Evolutionary conservation across 345 rosid genomes (phyloP).

Genomic region (Diplotaxis tenuifolia): DNA sequence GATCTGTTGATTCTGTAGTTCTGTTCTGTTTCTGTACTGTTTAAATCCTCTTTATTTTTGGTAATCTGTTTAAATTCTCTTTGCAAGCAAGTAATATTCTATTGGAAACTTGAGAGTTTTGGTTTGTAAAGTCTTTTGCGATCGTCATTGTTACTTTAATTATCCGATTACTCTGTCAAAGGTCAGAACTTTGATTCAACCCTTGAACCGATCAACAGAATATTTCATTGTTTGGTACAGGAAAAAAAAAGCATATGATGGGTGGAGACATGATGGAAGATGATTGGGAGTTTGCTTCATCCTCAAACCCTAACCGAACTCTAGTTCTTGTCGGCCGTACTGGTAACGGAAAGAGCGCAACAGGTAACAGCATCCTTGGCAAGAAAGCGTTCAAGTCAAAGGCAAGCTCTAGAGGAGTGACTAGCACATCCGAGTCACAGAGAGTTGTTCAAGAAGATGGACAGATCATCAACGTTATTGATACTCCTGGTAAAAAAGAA

Average conservation of each 20-base stretch:
- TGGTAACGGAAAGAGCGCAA: constrained; percentile 92
- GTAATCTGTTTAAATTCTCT: neutral
- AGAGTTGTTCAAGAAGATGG: constrained; percentile 54
- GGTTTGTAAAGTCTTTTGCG: neutral
- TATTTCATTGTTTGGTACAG: neutral
- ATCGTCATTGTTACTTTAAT: neutral
- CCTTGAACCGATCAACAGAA: neutral
- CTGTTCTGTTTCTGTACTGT: neutral
- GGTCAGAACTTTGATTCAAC: constrained; percentile 7
- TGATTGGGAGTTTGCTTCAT: constrained; percentile 76
- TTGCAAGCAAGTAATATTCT: constrained; percentile 22
- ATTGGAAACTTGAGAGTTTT: neutral
- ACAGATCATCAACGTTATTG: constrained; percentile 73
- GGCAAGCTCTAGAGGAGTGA: constrained; percentile 67
- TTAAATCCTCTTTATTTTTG: too few species aligned
- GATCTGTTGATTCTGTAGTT: neutral
- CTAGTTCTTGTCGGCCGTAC: constrained; percentile 88
- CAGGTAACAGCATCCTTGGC: constrained; percentile 84
- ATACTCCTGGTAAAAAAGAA: constrained; percentile 41
- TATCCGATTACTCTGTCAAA: constrained; percentile 1
- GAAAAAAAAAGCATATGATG: constrained; percentile 40
- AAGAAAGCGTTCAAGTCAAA: constrained; percentile 64
- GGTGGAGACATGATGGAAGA: constrained; percentile 78
- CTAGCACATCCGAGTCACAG: constrained; percentile 66
- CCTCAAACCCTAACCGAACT: constrained; percentile 48